These are phyloP conservation scores for Silene latifolia DNA, from an alignment of 148 eudicot genomes.

Conservation along the genomic window DNA sequence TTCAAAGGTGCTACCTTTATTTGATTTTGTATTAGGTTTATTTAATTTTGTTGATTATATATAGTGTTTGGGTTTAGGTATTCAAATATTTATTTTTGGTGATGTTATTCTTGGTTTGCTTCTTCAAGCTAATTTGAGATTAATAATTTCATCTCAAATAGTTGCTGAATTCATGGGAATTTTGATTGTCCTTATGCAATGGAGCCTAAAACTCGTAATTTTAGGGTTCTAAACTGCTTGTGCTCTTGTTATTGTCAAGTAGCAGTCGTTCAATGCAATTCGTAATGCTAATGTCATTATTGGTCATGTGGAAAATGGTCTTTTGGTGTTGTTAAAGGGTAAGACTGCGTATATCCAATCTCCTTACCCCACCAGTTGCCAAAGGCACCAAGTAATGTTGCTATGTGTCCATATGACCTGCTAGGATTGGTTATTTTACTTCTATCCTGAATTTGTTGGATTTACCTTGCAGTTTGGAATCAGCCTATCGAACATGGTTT, in stretches of 20 bases:
- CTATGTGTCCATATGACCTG: no score
- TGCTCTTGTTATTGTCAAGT: no score
- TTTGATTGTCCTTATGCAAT: background rate
- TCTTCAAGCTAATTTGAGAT: background rate
- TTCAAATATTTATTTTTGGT: background rate
- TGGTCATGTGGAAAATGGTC: no score
- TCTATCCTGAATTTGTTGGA: background rate
- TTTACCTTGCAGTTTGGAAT: conserved; percentile 57
- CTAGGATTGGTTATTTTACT: background rate
- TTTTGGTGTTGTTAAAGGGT: no score
- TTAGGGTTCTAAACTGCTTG: no score
- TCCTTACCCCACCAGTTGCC: no score
- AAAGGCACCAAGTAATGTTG: no score
- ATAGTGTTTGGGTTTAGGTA: background rate
- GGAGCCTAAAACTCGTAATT: no score
- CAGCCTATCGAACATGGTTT: conserved; percentile 73
- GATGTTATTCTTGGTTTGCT: background rate
- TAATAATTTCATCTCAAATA: background rate
- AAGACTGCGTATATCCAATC: no score
- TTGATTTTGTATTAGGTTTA: background rate
- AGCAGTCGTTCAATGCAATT: no score
- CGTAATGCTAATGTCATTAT: no score
- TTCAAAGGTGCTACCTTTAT: conserved; percentile 1
- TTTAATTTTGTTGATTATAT: background rate
- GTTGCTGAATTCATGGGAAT: background rate